A percentile compares a stretch with the other conserved stretches of the same genome.
These are phyloP conservation scores for Phialocephala sp. DNA, from an alignment of 2,329 filamentous ascomycete genomes.

Conservation along the genomic window DNA sequence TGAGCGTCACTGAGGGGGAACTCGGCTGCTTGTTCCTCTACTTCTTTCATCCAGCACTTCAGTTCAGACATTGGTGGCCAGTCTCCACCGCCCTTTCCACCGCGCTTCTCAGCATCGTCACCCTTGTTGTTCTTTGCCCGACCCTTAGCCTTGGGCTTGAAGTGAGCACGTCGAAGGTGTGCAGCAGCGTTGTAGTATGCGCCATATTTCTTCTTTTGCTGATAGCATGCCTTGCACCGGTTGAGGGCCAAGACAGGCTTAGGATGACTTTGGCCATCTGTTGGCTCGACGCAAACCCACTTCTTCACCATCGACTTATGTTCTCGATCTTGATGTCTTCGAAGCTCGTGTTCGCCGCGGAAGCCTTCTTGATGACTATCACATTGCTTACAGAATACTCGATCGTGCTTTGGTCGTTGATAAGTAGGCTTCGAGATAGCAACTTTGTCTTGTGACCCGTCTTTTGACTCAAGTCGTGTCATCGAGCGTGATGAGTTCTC, in stretches of 20 bases:
- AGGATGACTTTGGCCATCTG: conserved; percentile 50
- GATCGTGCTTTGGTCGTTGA: conserved; percentile 44
- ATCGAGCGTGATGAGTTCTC: conserved; percentile 40
- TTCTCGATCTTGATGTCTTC: conserved; percentile 70
- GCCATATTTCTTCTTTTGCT: conserved; percentile 84
- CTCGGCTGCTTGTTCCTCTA: conserved; percentile 46
- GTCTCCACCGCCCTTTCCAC: conserved; percentile 59
- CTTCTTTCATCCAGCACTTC: conserved; percentile 65
- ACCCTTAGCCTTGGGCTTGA: conserved; percentile 67
- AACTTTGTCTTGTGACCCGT: conserved; percentile 41
- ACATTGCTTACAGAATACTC: conserved; percentile 69
- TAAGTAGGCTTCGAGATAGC: conserved; percentile 43
- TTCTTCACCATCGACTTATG: conserved; percentile 65
- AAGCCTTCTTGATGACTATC: conserved; percentile 85
- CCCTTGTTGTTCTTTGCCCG: conserved; percentile 46
- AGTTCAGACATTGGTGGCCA: conserved; percentile 62
- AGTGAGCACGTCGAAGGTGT: conserved; percentile 86
- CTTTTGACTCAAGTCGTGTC: conserved; percentile 39
- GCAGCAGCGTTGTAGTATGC: conserved; percentile 96
- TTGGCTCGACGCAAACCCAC: conserved; percentile 63
- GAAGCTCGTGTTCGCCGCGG: conserved; percentile 85
- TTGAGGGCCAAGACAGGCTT: conserved; percentile 66
- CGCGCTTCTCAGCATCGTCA: conserved; percentile 52
- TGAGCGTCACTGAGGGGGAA: conserved; percentile 37
- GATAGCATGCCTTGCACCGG: conserved; percentile 72